These are phyloP conservation scores for Exophiala xenobiotica DNA, from an alignment of 2,329 filamentous ascomycete species.

Conservation along the genomic window DNA sequence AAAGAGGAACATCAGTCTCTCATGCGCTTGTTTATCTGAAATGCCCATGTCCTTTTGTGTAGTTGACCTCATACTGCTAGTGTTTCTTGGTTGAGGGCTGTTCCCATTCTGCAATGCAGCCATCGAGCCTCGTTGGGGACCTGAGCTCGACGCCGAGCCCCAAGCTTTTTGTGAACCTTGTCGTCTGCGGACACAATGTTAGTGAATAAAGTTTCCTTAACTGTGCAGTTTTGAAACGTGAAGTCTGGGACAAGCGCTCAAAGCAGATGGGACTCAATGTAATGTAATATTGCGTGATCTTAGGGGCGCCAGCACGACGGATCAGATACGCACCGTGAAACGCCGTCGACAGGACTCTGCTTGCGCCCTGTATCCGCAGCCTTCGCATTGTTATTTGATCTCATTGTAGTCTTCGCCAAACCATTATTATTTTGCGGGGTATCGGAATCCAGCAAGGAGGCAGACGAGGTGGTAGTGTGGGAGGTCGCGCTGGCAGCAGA, in stretches of 20 bases:
- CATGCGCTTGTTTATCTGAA: constrained; percentile 59
- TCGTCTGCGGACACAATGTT: constrained; percentile 9
- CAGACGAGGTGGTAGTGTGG: constrained; percentile 18
- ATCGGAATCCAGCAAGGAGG: constrained; percentile 11
- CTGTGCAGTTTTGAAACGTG: too few species aligned
- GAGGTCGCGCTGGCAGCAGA: constrained; percentile 28
- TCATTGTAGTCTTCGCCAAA: constrained; percentile 28
- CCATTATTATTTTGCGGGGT: constrained; percentile 26
- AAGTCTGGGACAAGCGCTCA: too few species aligned
- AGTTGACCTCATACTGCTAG: constrained; percentile 38
- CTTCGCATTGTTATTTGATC: constrained; percentile 27
- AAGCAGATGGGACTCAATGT: too few species aligned
- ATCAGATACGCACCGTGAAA: constrained; percentile 21
- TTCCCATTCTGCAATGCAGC: constrained; percentile 56
- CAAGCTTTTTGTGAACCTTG: constrained; percentile 54
- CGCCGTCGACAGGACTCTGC: constrained; percentile 28
- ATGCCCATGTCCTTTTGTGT: constrained; percentile 50
- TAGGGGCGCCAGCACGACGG: background rate
- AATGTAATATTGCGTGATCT: too few species aligned
- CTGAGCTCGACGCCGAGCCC: constrained; percentile 60
- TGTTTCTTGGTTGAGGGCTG: constrained; percentile 44
- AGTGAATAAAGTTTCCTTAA: too few species aligned
- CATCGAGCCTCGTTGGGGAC: constrained; percentile 56
- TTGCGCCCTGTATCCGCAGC: constrained; percentile 27
- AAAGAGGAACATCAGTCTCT: constrained; percentile 59